Percentiles rank a stretch among this genome's conserved stretches.
Evolutionary conservation across 306 rosid genomes (phyloP).

Genomic region (Prunus mira): DNA sequence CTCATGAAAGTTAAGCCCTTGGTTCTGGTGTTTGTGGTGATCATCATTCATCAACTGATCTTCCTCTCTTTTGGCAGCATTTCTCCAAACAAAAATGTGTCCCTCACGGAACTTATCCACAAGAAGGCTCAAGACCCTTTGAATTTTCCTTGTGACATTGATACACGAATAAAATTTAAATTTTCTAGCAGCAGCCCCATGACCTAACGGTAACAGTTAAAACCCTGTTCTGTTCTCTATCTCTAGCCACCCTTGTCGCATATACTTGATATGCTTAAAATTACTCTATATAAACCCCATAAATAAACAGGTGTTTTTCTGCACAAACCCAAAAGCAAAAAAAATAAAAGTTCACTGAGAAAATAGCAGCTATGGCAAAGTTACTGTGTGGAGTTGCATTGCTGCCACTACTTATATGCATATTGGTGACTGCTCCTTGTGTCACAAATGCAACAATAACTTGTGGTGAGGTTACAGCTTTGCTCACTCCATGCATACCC

Average conservation of each 20-base stretch:
- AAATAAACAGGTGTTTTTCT: background rate
- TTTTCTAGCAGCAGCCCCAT: background rate
- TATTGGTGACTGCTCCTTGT: conserved; percentile 15
- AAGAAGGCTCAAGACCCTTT: background rate
- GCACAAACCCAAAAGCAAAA: background rate
- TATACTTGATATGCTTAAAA: background rate
- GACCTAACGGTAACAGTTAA: background rate
- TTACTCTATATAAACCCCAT: background rate
- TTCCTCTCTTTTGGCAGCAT: background rate
- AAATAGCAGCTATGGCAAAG: background rate
- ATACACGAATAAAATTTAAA: background rate
- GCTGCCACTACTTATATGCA: conserved; percentile 22
- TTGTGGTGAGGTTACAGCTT: conserved; percentile 42
- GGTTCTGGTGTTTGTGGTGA: background rate
- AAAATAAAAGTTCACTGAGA: too few relatives aligned
- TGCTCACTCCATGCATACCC: conserved; percentile 56
- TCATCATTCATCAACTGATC: background rate
- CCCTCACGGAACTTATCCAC: background rate
- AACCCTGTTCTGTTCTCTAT: background rate
- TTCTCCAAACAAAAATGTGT: background rate
- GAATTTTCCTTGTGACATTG: background rate
- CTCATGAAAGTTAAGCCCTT: too few relatives aligned
- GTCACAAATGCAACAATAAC: conserved; percentile 27
- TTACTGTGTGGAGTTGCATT: conserved; percentile 11
- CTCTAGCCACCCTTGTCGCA: background rate